Evolutionary conservation across 1,284 basidiomycete genomes (phyloP), one percentile per base, ranked within the genome.

Genomic region (Athelia psychrophila): DNA sequence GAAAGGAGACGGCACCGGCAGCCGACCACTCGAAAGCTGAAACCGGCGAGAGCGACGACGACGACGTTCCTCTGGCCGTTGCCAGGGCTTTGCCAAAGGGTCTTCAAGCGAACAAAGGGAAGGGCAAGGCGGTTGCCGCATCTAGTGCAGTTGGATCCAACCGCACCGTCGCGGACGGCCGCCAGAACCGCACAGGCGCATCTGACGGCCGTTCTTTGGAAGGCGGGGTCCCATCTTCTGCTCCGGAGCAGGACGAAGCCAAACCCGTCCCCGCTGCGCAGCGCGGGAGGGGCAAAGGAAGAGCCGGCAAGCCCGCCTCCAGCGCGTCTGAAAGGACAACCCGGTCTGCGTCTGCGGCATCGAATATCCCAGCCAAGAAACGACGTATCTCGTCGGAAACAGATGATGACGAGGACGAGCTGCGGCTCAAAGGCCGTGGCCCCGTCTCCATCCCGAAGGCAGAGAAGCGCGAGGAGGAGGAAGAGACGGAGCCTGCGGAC

Each of bases 401-500:
- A 25, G 24, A 44, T 19, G 59, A 57, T n/a, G 56, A 60, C 3
- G 56, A 52, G 9, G 59, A 57, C 30, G 61, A 62, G 18, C 58
- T 60, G 18, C 24, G 49, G 38, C 49, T 55, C 2, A 55, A 58
- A 32, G 47, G 51, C 2, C 35, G n/a, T 20, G 18, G 13, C 44
- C 25, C 24, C 8, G 47, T 19, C 24, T 23, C 12, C 19, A 46
- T 46, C 16, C 49, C 47, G 6, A 54, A 47, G 13, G 61, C 64
- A 4, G 65, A 61, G 38, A 69, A 72, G 27, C 65, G 65, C 13
- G 73, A 72, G 18, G 70, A 71, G 30, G 73, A 68, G 40, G 67
- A 72, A 23, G 70, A 65, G 22, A 78, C 75, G 3, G 78, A 79
- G 44, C 70, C 68, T 8, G 76, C 73, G 2, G 77, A 80, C 27